Evolutionary conservation across 306 rosid species (phyloP), one percentile per base, ranked within the genome.

Genomic region (Pueraria montana): DNA sequence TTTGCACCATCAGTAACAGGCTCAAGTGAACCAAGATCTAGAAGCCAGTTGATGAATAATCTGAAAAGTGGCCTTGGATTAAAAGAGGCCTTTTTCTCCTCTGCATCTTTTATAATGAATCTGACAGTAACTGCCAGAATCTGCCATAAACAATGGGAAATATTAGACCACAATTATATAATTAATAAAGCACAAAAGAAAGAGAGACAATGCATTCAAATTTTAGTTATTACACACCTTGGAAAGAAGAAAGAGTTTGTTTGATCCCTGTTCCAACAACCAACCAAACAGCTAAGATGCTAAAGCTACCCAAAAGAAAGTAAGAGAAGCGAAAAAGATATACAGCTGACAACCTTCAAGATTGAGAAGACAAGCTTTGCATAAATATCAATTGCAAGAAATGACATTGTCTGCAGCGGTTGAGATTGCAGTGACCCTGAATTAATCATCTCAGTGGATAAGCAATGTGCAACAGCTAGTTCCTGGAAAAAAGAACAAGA

Each of bases 1-100:
- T 91, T 96, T 82, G 98, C 94, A 86, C 97, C 98, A 78, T 94
- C 98, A 62, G 83, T 76, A 81, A 91, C 89, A 20, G 98, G 94
- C 62, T 96, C 99, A 82, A 92, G 86, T 50, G 97, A 90, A 53
- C 98, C 95, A 78, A 96, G 97, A 86, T 96, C 99, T 64, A 86
- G 87, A 80, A 96, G 92, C 98, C 97, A 94, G 75, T 91, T 90
- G 72, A 96, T 88, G 73, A 94, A 91, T 92, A 96, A 87, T 92
- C 99, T 94, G 82, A 94, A 96, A 84, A 86, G 94, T 13, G 98
- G 99, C 72, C 99, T 90, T 38, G 95, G 91, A 84, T 92, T 96
- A 80, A 94, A 94, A 20, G 93, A 87, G 13, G 87, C 78, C 87
- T 96, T 94, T 91, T 92, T 96, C 78, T 94, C 99, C 84, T 96